These are phyloP conservation scores for Aegilops umbellulata DNA, from an alignment of 176 grass and related monocot genomes.

Conservation along the genomic window DNA sequence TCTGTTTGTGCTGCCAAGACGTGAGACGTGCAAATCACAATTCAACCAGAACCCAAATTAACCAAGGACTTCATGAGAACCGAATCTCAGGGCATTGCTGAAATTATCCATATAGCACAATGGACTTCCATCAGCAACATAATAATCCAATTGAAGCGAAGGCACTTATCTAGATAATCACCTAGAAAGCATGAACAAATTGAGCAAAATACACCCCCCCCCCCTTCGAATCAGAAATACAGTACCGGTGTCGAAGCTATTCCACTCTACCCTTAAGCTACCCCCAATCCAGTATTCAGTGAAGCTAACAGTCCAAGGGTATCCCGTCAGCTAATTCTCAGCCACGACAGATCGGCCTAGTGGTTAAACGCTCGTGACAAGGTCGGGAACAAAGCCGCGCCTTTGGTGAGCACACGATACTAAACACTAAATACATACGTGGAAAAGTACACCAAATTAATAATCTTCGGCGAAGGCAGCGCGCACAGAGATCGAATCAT, in stretches of 20 bases:
- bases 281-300: background rate
- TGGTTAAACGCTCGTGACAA: background rate
- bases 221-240: background rate
- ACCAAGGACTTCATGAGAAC: background rate
- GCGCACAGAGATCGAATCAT: background rate
- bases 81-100: background rate
- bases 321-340: background rate
- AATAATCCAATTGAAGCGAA: background rate
- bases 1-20: constrained; percentile 5
- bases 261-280: background rate
- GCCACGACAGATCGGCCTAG: background rate
- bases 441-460: background rate
- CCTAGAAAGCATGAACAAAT: background rate
- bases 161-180: background rate
- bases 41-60: background rate
- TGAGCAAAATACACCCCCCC: background rate
- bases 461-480: background rate
- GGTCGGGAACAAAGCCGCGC: background rate
- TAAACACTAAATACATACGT: background rate
- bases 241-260: background rate
- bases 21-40: background rate
- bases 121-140: background rate
- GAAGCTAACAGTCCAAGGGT: background rate
- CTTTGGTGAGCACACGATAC: background rate
- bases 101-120: background rate